Evolutionary conservation across 139 green algal genomes (phyloP).

Genomic region (Diplosphaera chodatii): DNA sequence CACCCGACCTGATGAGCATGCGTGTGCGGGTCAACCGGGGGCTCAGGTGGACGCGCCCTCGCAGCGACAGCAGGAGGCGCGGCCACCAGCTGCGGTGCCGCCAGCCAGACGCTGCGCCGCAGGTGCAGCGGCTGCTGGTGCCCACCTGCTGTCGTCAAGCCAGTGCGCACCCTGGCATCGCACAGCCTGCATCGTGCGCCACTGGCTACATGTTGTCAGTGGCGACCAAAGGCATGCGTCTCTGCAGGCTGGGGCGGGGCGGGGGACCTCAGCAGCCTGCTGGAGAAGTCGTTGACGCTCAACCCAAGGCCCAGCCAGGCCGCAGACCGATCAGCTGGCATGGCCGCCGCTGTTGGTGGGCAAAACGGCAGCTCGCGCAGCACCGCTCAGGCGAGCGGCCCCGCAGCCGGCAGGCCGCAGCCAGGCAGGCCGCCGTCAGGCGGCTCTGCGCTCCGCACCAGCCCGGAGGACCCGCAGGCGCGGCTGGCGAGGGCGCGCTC

Average conservation of each 20-base stretch:
- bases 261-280: background rate
- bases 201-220: too few species aligned
- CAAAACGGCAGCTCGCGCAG: too few species aligned
- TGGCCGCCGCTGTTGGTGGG: background rate
- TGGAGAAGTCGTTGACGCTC: background rate
- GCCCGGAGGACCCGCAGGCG: constrained; percentile 8
- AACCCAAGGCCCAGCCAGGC: background rate
- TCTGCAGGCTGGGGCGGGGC: background rate
- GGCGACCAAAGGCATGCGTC: background rate
- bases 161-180: too few species aligned
- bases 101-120: background rate
- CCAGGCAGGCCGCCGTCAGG: background rate
- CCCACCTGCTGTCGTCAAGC: too few species aligned
- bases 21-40: constrained; percentile 13
- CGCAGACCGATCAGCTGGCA: background rate
- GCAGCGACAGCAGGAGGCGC: background rate
- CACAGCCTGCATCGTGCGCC: too few species aligned
- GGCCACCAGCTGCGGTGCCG: background rate
- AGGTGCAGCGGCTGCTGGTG: too few species aligned
- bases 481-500: constrained; percentile 11
- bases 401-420: too few species aligned
- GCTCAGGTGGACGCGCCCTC: background rate
- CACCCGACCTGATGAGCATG: constrained; percentile 33
- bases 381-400: too few species aligned
- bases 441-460: background rate